phyloP scores from a whole-genome alignment of 2,329 filamentous ascomycete genomes.

The Aureobasidium mangrovei region DNA sequence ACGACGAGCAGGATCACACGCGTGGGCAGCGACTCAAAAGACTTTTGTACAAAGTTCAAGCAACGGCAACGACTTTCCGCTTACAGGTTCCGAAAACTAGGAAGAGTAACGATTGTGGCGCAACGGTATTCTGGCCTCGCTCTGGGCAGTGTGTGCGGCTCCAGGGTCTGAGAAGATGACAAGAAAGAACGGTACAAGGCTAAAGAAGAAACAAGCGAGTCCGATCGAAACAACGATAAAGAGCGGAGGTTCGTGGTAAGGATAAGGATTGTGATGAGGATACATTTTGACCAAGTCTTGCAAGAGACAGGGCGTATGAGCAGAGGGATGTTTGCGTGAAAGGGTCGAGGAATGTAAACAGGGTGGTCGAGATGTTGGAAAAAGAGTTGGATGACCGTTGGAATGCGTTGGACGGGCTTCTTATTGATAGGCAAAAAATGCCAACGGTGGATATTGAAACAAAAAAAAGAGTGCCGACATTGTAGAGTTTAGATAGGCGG shows the following conservation, averaged over 20 bases:
- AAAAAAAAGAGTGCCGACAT: neutral
- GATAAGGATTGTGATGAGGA: neutral
- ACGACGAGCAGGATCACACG: neutral
- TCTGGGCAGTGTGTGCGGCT: neutral
- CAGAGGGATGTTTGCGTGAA: neutral
- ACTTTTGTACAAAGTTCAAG: neutral
- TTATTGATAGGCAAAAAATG: neutral
- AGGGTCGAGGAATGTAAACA: constrained; percentile 12
- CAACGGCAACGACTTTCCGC: neutral
- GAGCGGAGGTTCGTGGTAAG: neutral
- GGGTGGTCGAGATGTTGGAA: neutral
- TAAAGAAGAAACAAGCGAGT: neutral
- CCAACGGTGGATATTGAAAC: neutral
- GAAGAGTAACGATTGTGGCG: neutral
- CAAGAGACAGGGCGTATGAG: neutral
- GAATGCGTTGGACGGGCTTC: constrained; percentile 1
- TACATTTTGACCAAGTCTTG: neutral
- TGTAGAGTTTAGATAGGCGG: neutral
- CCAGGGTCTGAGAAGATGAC: neutral
- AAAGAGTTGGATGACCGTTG: neutral
- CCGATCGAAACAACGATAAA: neutral
- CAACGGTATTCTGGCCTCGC: neutral
- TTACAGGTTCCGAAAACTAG: neutral
- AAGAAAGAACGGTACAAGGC: neutral
- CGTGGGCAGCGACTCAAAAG: neutral